These are phyloP conservation scores for Aspergillus carbonarius DNA, from an alignment of 2,329 filamentous ascomycete species.

Conservation along the genomic window DNA sequence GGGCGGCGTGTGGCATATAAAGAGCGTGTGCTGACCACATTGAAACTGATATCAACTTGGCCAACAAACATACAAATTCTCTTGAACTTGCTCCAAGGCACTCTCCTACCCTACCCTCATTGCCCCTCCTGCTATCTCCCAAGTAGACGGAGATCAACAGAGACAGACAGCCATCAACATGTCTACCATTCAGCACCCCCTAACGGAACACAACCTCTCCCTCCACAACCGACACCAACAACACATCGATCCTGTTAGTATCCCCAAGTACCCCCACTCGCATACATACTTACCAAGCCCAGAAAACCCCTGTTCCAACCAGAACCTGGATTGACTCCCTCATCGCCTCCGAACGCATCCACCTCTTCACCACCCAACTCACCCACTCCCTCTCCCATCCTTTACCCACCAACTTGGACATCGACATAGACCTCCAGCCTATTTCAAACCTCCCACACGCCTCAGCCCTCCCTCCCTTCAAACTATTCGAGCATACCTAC, in stretches of 20 bases:
- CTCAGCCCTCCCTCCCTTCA: slow-evolving; percentile 1
- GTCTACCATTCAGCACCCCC: background rate
- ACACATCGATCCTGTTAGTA: background rate
- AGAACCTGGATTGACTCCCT: slow-evolving; percentile 18
- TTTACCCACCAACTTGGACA: background rate
- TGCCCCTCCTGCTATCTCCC: background rate
- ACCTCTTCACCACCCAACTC: slow-evolving; percentile 13
- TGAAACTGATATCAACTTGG: no score
- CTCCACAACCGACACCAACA: background rate
- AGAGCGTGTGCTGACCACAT: no score
- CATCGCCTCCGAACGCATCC: slow-evolving; percentile 22
- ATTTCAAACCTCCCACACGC: background rate
- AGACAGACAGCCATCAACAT: background rate
- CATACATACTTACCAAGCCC: background rate
- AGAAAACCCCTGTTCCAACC: background rate
- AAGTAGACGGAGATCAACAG: background rate
- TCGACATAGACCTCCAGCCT: slow-evolving; percentile 9
- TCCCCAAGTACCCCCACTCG: no score
- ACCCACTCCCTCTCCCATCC: background rate
- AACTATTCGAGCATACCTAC: slow-evolving; percentile 11
- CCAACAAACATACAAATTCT: no score
- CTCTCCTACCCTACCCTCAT: background rate
- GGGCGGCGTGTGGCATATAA: no score
- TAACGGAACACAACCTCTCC: slow-evolving; percentile 10
- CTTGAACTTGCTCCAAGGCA: background rate